Conservation (phyloP, 352 stramenopile genomes). For the Globisporangium nunn region DNA sequence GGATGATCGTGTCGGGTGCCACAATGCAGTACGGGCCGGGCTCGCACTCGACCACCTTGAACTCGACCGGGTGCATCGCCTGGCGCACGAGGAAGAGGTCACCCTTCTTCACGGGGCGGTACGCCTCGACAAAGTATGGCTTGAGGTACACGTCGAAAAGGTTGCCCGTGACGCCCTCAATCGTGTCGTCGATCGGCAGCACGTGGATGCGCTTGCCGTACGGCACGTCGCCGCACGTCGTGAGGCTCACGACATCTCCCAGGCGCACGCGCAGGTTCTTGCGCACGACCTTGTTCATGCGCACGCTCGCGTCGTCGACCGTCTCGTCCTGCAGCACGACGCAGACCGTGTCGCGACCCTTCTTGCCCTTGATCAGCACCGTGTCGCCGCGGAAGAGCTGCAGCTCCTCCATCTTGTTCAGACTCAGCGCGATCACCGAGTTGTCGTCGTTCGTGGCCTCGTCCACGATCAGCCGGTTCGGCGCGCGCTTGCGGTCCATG, state of each 20-base stretch:
- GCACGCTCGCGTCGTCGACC: conserved; percentile 95
- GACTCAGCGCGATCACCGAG: conserved; percentile 89
- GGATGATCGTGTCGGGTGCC: conserved; percentile 98
- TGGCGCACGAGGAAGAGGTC: conserved; percentile 98
- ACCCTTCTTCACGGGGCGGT: conserved; percentile 98
- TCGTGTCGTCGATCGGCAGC: conserved; percentile 98
- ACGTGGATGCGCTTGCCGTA: conserved; percentile 99
- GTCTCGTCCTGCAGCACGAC: conserved; percentile 97
- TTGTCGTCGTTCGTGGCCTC: conserved; percentile 98
- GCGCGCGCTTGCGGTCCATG: conserved; percentile 92
- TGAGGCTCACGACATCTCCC: conserved; percentile 97
- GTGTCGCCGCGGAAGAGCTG: conserved; percentile 98
- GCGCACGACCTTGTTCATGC: conserved; percentile 99
- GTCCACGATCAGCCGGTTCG: conserved; percentile 98
- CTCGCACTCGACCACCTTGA: conserved; percentile 99
- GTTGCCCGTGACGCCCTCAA: conserved; percentile 99
- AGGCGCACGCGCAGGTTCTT: conserved; percentile 98
- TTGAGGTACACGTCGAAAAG: conserved; percentile 99
- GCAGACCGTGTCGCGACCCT: conserved; percentile 96
- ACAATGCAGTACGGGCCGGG: conserved; percentile 98
- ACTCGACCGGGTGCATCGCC: conserved; percentile 99
- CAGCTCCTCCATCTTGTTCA: conserved; percentile 98
- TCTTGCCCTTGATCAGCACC: conserved; percentile 99
- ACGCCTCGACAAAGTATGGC: conserved; percentile 99
- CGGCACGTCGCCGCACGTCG: conserved; percentile 94